Conservation (phyloP, 495 filamentous ascomycete genomes). For the Tuber umbilicatum region DNA sequence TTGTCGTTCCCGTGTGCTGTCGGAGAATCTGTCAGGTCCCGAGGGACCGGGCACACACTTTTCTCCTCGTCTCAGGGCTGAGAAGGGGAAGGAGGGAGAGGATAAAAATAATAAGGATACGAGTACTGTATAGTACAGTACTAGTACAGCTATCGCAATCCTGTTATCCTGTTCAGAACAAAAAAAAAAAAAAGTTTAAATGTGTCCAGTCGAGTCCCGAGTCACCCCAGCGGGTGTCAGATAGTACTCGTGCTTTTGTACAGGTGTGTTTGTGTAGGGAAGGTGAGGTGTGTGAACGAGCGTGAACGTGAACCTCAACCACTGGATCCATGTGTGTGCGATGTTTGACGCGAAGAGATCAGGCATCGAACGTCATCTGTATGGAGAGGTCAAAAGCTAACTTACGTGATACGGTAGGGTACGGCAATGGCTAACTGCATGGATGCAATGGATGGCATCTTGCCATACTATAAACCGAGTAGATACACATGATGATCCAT, state of each 20-base stretch:
- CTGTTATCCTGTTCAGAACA: neutral
- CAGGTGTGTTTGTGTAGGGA: neutral
- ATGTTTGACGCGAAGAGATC: slow-evolving; percentile 5
- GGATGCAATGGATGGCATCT: slow-evolving; percentile 2
- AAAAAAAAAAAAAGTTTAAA: neutral
- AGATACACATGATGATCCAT: slow-evolving; percentile 4
- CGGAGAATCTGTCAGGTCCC: slow-evolving; percentile 2
- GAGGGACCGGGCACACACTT: neutral
- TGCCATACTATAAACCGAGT: neutral
- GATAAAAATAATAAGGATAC: too few relatives aligned
- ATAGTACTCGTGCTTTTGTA: neutral
- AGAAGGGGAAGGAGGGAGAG: neutral
- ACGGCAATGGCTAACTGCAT: slow-evolving; percentile 4
- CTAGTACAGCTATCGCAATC: neutral
- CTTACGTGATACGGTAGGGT: neutral
- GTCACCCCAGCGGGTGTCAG: neutral
- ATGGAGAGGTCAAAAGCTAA: neutral
- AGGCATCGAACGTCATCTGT: neutral
- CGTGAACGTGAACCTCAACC: slow-evolving; percentile 2
- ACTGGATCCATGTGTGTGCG: slow-evolving; percentile 1
- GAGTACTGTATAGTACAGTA: neutral
- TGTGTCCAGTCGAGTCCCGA: neutral
- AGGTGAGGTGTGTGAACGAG: neutral
- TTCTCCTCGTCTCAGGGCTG: neutral
- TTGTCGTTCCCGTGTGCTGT: neutral